Percentiles rank a stretch among this genome's conserved stretches.
phyloP scores from a whole-genome alignment of 1,139 yeast species.

The Nakaseomyces bracarensis region DNA sequence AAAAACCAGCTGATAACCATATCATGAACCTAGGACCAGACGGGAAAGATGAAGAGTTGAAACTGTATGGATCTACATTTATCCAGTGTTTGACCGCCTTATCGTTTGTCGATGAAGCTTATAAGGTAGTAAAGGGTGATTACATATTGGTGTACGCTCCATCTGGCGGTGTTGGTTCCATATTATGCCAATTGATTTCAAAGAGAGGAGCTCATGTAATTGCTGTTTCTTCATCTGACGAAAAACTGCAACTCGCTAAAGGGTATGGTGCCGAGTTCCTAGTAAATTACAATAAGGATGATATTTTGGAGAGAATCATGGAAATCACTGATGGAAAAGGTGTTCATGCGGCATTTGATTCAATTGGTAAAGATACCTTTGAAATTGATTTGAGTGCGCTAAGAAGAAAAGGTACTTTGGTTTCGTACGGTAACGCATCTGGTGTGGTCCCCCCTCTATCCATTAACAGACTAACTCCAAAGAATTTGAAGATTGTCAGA shows the following conservation, averaged over 20 bases:
- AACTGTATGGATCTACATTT: slow-evolving; percentile 51
- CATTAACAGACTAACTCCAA: slow-evolving; percentile 44
- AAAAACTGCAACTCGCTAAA: slow-evolving; percentile 53
- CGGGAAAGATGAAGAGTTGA: slow-evolving; percentile 40
- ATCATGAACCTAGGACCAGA: slow-evolving; percentile 45
- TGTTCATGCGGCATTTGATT: slow-evolving; percentile 65
- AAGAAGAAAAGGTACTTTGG: slow-evolving; percentile 64
- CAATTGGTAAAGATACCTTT: slow-evolving; percentile 75
- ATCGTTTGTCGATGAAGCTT: slow-evolving; percentile 58
- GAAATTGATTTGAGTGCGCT: slow-evolving; percentile 54
- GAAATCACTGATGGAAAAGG: slow-evolving; percentile 68
- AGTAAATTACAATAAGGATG: slow-evolving; percentile 49
- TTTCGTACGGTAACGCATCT: slow-evolving; percentile 77
- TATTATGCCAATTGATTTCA: slow-evolving; percentile 55
- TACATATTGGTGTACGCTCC: slow-evolving; percentile 78
- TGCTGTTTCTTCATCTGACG: slow-evolving; percentile 73
- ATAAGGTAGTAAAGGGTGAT: slow-evolving; percentile 60
- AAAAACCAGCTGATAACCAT: slow-evolving; percentile 34
- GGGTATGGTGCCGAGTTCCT: slow-evolving; percentile 66
- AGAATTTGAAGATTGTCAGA: slow-evolving; percentile 55
- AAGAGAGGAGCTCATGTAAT: slow-evolving; percentile 68
- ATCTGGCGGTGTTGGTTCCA: slow-evolving; percentile 85
- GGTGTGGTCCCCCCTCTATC: slow-evolving; percentile 71
- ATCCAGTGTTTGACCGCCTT: slow-evolving; percentile 76
- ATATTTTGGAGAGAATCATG: slow-evolving; percentile 45